Percentiles rank a stretch among this genome's conserved stretches.
Conservation (phyloP, 1,284 basidiomycete species). For the Abortiporus biennis region DNA sequence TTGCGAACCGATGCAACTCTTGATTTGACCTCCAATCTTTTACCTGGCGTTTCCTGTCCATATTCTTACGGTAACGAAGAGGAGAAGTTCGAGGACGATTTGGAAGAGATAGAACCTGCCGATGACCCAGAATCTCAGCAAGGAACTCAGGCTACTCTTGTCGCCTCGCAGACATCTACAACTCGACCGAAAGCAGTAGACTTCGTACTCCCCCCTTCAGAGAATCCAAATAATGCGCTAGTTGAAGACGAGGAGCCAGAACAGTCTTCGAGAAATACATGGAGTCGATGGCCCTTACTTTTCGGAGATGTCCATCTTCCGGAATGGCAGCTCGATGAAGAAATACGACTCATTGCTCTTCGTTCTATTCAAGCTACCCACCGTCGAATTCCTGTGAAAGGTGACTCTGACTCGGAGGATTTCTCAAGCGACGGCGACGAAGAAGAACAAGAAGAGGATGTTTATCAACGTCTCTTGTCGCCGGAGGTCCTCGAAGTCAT, state of each 20-base stretch:
- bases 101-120: neutral
- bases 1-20: conserved; percentile 46
- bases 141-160: neutral
- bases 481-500: neutral
- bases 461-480: neutral
- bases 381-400: neutral
- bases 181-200: neutral
- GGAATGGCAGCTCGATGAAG: conserved; percentile 56
- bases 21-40: conserved; percentile 46
- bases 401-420: too few relatives aligned
- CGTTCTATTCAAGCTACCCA: conserved; percentile 15
- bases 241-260: neutral
- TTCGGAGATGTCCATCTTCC: conserved; percentile 48
- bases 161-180: neutral
- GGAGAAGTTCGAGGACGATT: neutral
- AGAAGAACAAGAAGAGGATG: neutral
- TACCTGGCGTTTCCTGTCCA: conserved; percentile 13
- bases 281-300: conserved; percentile 65
- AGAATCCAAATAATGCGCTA: neutral
- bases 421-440: neutral
- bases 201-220: neutral
- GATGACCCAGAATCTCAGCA: neutral
- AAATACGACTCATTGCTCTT: conserved; percentile 39
- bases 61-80: conserved; percentile 9
- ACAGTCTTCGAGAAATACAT: conserved; percentile 28